Conservation (phyloP, 176 grass and related monocot species). For the Avena sativa region DNA sequence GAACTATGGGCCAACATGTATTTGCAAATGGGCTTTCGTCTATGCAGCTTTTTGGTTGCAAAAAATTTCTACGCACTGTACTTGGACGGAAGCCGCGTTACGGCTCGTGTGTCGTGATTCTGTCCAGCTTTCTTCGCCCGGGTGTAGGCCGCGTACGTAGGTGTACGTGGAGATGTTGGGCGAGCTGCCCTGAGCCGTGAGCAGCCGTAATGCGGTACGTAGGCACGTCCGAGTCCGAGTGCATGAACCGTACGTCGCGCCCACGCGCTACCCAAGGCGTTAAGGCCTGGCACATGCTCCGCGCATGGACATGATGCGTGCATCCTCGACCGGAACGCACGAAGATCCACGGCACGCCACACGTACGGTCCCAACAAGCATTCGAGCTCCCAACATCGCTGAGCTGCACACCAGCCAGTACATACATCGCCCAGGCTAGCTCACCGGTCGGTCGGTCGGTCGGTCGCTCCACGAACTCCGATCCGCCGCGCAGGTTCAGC, state of each 20-base stretch:
- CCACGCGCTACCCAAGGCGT: not conserved
- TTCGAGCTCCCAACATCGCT: not conserved
- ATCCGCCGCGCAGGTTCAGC: not conserved
- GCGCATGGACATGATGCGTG: not conserved
- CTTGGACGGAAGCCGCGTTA: not conserved
- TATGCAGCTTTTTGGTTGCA: no score
- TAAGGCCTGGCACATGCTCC: slow-evolving; percentile 1
- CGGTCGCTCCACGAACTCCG: no score
- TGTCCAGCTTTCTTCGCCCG: not conserved
- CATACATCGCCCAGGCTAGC: no score
- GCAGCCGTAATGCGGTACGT: not conserved
- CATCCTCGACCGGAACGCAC: not conserved
- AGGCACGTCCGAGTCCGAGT: not conserved
- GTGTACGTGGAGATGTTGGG: not conserved
- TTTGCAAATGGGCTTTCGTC: no score
- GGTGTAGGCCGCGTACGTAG: not conserved
- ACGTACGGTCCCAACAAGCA: not conserved
- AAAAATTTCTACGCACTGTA: not conserved
- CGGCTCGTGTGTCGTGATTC: not conserved
- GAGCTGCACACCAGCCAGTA: no score
- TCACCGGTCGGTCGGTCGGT: no score
- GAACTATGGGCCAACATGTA: no score
- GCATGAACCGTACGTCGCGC: not conserved
- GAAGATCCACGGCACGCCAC: not conserved
- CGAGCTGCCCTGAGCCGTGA: not conserved